Base-by-base conservation (phyloP, 1,284 basidiomycete species). In the Cryptococcus sp. region DNA sequence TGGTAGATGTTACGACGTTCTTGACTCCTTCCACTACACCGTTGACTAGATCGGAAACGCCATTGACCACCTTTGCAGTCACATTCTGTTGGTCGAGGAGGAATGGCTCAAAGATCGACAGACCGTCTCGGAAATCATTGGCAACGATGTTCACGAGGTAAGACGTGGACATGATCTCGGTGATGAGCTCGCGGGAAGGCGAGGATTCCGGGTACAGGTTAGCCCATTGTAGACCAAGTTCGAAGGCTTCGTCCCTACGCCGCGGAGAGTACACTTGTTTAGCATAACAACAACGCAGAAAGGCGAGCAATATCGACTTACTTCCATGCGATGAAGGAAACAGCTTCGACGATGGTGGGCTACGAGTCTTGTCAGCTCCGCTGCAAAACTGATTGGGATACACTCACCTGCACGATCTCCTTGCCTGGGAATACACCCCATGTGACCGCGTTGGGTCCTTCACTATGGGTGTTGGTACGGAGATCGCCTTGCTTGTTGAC, bases 361-460 rank as follows among this genome's bases (percentile, higher is more conserved):
- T 66, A 48, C 19, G 4, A 37, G 10, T 39, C 16, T 46, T 13
- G 20, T 44, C 8, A 19, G n/a, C 8, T n/a, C 38, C 43, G 53
- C 37, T 25, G 23, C 38, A 19, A 8, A 11, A 25, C 48, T n/a
- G 10, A 4, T 46, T 16, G 22, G 29, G 22, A 2, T 13, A 15
- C 3, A 55, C 59, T 37, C 25, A 63, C 58, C 78, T 98, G 95
- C 52, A 98, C 82, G 70, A 99, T 92, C 82, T 99, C 96, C 78
- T 96, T 95, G 55, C 91, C 91, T 19, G 96, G 94, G 85, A 98
- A 99, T 13, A 97, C 93, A 70, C 96, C 96, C 96, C 95, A 99
- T 0, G 96, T 99, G 52, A 99, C 95, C 15, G 96, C 96, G 73
- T 98, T 99, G 29, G 95, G 94, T 15, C 93, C 92, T 54, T 97